phyloP scores from a whole-genome alignment of 192 early-diverging fungal species.

The Coemansia reversa region DNA sequence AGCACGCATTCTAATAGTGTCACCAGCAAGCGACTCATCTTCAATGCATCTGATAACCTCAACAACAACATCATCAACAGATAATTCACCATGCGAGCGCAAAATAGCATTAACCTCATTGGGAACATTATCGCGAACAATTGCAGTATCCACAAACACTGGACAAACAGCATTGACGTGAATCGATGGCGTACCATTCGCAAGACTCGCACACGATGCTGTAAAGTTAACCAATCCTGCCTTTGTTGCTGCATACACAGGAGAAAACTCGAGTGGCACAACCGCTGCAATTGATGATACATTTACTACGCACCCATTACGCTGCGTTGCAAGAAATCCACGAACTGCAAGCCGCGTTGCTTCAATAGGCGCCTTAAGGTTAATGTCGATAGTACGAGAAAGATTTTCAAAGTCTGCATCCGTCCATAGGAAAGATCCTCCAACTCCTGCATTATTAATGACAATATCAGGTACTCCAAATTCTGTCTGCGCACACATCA shows the following conservation, averaged over 20 bases:
- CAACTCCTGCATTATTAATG: slow-evolving; percentile 61
- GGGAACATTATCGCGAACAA: slow-evolving; percentile 19
- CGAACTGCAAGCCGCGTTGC: slow-evolving; percentile 66
- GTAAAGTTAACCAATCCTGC: slow-evolving; percentile 64
- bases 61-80: slow-evolving; percentile 41
- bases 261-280: slow-evolving; percentile 43
- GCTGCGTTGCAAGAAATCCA: slow-evolving; percentile 47
- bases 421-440: slow-evolving; percentile 34
- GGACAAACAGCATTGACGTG: slow-evolving; percentile 63
- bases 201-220: slow-evolving; percentile 31
- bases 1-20: slow-evolving; percentile 33
- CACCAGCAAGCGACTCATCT: slow-evolving; percentile 52
- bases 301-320: slow-evolving; percentile 64
- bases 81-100: slow-evolving; percentile 8
- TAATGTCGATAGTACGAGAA: slow-evolving; percentile 62
- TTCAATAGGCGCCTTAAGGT: slow-evolving; percentile 71
- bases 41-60: slow-evolving; percentile 57
- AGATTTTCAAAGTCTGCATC: slow-evolving; percentile 46
- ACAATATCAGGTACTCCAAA: slow-evolving; percentile 60
- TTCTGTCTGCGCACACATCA: slow-evolving; percentile 36
- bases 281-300: slow-evolving; percentile 65
- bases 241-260: slow-evolving; percentile 71
- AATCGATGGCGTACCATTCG: slow-evolving; percentile 32
- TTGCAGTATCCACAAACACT: slow-evolving; percentile 46
- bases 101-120: slow-evolving; percentile 5